These are phyloP conservation scores for Nakaseomyces sp. DNA, from an alignment of 1,139 yeast genomes.

Conservation along the genomic window DNA sequence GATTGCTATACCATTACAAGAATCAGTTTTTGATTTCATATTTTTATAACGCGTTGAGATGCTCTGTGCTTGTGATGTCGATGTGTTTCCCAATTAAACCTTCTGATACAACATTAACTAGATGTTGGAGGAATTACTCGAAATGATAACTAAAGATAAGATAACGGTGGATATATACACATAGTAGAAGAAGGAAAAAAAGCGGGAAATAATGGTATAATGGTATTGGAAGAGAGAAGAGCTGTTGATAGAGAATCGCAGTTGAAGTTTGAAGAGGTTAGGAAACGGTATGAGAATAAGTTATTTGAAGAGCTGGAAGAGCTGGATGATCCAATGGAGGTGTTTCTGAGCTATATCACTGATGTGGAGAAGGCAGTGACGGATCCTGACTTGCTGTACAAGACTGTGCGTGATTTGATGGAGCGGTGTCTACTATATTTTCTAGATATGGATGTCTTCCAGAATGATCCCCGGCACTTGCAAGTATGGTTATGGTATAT, in stretches of 20 bases:
- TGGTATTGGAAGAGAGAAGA: constrained; percentile 2
- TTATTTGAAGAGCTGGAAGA: constrained; percentile 43
- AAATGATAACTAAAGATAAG: too few relatives aligned
- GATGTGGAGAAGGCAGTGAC: constrained; percentile 43
- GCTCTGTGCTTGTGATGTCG: too few relatives aligned
- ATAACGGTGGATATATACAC: too few relatives aligned
- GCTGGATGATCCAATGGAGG: constrained; percentile 74
- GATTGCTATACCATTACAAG: too few relatives aligned
- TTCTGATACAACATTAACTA: too few relatives aligned
- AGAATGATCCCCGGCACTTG: constrained; percentile 74
- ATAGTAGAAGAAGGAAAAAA: too few relatives aligned
- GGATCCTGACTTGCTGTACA: constrained; percentile 15
- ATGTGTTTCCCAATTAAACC: too few relatives aligned
- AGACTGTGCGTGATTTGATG: constrained; percentile 43
- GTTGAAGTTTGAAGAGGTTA: background rate
- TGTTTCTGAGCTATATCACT: constrained; percentile 58
- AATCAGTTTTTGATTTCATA: too few relatives aligned
- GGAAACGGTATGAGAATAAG: constrained; percentile 22
- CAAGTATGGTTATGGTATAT: constrained; percentile 54
- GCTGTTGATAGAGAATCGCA: background rate
- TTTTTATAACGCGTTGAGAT: too few relatives aligned
- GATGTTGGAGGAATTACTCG: too few relatives aligned
- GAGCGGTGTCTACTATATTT: constrained; percentile 70
- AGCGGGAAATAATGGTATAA: constrained; percentile 25
- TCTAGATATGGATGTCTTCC: constrained; percentile 56